phyloP scores from a whole-genome alignment of 2,329 filamentous ascomycete genomes.

The Hypoxylon sp. region DNA sequence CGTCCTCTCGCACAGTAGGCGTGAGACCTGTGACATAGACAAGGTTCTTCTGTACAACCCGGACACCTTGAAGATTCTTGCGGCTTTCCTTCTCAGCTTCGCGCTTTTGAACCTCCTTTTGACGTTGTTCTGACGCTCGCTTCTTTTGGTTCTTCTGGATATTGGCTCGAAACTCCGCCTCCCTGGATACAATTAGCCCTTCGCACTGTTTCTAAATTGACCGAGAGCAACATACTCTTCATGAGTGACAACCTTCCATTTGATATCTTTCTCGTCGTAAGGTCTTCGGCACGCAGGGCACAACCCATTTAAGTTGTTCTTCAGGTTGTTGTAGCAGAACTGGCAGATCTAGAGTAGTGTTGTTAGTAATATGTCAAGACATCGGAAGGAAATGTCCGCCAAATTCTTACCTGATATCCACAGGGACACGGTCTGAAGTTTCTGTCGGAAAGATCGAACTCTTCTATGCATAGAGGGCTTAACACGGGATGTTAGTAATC shows the following conservation, averaged over 20 bases:
- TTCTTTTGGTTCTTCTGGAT: constrained; percentile 94
- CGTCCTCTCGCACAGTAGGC: constrained; percentile 92
- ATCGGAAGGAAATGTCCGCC: not conserved
- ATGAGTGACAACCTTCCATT: constrained; percentile 93
- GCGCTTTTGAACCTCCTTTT: constrained; percentile 96
- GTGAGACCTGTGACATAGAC: constrained; percentile 97
- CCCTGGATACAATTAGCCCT: constrained; percentile 62
- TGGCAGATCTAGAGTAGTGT: constrained; percentile 83
- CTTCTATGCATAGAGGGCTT: constrained; percentile 98
- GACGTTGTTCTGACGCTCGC: constrained; percentile 83
- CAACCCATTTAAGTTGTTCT: constrained; percentile 96
- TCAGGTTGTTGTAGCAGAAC: constrained; percentile 99
- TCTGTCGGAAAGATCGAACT: constrained; percentile 97
- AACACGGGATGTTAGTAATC: constrained; percentile 51
- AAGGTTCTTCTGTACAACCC: constrained; percentile 98
- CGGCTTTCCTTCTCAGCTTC: constrained; percentile 96
- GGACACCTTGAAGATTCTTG: constrained; percentile 94
- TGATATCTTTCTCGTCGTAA: constrained; percentile 97
- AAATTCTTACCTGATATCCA: constrained; percentile 86
- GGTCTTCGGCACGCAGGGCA: constrained; percentile 97
- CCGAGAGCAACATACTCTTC: constrained; percentile 81
- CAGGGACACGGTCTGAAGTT: constrained; percentile 98
- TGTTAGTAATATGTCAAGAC: constrained; percentile 37
- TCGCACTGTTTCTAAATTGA: constrained; percentile 2
- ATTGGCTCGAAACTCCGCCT: constrained; percentile 81